Conservation (phyloP, 163 green algal genomes). For the Smithsoniella earleae region DNA sequence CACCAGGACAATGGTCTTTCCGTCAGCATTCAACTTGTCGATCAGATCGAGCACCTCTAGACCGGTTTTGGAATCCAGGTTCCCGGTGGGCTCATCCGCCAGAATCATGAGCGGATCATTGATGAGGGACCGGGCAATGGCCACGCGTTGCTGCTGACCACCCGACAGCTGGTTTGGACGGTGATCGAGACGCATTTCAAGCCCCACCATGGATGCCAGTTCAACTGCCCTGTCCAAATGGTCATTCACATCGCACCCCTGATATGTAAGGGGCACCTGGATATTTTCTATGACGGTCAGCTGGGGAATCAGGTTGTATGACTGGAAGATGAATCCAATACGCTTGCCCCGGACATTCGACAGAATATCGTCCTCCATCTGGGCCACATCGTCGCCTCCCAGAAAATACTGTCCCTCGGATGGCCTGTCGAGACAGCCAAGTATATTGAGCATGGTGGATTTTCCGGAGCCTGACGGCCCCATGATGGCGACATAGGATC, state of each 20-base stretch:
- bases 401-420: not conserved
- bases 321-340: not conserved
- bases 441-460: no score
- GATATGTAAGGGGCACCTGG: not conserved
- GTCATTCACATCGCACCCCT: no score
- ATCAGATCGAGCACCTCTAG: no score
- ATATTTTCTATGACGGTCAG: not conserved
- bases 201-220: not conserved
- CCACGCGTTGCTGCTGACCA: conserved; percentile 56
- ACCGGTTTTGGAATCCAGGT: conserved; percentile 44
- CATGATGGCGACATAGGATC: not conserved
- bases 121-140: conserved; percentile 42
- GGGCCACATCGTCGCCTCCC: not conserved
- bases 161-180: conserved; percentile 31
- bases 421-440: not conserved
- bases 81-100: conserved; percentile 47
- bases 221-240: not conserved
- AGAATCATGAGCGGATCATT: conserved; percentile 40
- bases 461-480: no score
- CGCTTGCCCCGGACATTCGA: not conserved
- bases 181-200: not conserved
- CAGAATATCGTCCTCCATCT: not conserved
- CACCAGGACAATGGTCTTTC: not conserved
- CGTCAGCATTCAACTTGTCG: not conserved
- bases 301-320: not conserved